Conservation (phyloP, 306 rosid species). For the Hippophae gyantsensis region DNA sequence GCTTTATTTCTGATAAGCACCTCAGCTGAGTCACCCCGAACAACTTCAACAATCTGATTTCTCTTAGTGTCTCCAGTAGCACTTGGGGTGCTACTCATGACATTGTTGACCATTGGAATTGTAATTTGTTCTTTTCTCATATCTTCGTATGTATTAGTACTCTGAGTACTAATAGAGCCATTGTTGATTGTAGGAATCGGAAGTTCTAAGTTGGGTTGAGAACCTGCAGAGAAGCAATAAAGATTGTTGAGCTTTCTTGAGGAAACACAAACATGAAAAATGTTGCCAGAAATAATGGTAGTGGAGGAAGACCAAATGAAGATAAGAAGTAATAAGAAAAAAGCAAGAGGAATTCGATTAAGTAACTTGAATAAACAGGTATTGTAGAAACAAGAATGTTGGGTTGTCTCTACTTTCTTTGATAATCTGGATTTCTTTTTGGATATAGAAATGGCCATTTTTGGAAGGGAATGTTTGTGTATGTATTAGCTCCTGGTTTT, state of each 20-base stretch:
- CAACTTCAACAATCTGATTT: constrained; percentile 4
- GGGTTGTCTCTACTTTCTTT: constrained; percentile 18
- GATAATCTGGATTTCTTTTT: constrained; percentile 39
- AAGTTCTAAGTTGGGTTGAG: constrained; percentile 41
- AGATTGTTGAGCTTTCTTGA: constrained; percentile 52
- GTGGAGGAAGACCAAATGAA: constrained; percentile 56
- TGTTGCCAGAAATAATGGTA: constrained; percentile 50
- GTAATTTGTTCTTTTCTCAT: background rate
- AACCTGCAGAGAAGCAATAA: constrained; percentile 63
- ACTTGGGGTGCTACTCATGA: background rate
- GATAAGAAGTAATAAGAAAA: constrained; percentile 41
- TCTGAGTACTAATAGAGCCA: constrained; percentile 4
- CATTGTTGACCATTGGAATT: background rate
- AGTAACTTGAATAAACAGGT: constrained; percentile 23
- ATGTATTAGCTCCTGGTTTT: constrained; percentile 18
- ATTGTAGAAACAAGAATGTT: constrained; percentile 8
- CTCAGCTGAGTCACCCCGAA: constrained; percentile 13
- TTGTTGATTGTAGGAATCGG: constrained; percentile 23
- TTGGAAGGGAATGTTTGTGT: constrained; percentile 13
- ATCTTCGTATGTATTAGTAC: background rate
- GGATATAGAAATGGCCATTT: constrained; percentile 40
- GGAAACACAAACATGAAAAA: constrained; percentile 59
- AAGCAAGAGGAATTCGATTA: constrained; percentile 28
- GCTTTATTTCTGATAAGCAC: constrained; percentile 3
- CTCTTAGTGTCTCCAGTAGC: background rate